Conservation (phyloP, 116 monocot genomes). For the Phalaenopsis hybrid region DNA sequence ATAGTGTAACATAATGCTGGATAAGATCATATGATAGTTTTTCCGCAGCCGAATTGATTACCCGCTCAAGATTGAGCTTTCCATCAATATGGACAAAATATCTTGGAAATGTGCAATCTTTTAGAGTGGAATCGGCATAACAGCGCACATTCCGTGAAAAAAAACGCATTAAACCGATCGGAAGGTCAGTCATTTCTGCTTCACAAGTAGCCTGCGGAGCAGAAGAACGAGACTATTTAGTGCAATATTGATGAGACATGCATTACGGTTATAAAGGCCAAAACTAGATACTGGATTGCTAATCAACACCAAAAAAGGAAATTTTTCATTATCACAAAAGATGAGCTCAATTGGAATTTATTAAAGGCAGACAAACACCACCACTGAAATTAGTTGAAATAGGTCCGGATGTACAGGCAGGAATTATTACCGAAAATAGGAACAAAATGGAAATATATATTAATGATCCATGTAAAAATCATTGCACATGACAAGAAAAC, state of each 20-base stretch:
- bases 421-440: not conserved
- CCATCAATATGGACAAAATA: slow-evolving; percentile 57
- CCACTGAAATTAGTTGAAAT: not conserved
- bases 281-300: not conserved
- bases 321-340: not conserved
- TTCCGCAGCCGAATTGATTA: slow-evolving; percentile 47
- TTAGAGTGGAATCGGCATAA: slow-evolving; percentile 15
- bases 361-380: too few relatives aligned
- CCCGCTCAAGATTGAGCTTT: slow-evolving; percentile 26
- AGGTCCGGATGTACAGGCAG: not conserved
- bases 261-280: not conserved
- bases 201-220: slow-evolving; percentile 76
- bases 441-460: not conserved
- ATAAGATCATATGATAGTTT: slow-evolving; percentile 63
- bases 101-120: slow-evolving; percentile 50
- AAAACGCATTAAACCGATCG: slow-evolving; percentile 52
- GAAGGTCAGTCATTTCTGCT: slow-evolving; percentile 52
- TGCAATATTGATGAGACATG: not conserved
- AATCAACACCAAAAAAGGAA: not conserved
- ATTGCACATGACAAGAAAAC: not conserved
- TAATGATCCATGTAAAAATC: not conserved
- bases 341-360: too few relatives aligned
- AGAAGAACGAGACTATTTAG: not conserved
- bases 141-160: slow-evolving; percentile 30
- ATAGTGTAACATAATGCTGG: slow-evolving; percentile 49